A percentile compares a stretch with the other conserved stretches of the same genome.
Conservation (phyloP, 495 filamentous ascomycete species). For the Bombardia bombarda region DNA sequence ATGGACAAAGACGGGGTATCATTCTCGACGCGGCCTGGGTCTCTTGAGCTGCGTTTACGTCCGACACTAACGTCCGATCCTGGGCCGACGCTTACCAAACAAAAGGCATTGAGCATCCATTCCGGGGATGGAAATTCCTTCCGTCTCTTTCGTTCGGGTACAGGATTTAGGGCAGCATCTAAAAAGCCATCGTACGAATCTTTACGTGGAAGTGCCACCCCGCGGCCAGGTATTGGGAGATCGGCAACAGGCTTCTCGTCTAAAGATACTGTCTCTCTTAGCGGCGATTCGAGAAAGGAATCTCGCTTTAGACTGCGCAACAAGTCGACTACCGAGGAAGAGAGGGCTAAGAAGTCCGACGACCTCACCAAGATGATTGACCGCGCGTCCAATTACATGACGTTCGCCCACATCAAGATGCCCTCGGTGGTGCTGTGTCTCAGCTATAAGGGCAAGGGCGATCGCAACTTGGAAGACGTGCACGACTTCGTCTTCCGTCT, state of each 20-base stretch:
- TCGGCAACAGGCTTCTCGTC: slow-evolving; percentile 44
- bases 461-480: slow-evolving; percentile 91
- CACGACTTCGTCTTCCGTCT: slow-evolving; percentile 97
- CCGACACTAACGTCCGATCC: slow-evolving; percentile 65
- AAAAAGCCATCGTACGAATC: slow-evolving; percentile 68
- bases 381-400: slow-evolving; percentile 94
- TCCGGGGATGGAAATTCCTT: slow-evolving; percentile 43
- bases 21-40: slow-evolving; percentile 50
- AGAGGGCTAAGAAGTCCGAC: slow-evolving; percentile 56
- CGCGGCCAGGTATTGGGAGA: slow-evolving; percentile 39
- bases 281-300: slow-evolving; percentile 42
- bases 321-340: slow-evolving; percentile 23
- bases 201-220: slow-evolving; percentile 37
- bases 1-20: slow-evolving; percentile 26
- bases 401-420: slow-evolving; percentile 88
- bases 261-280: slow-evolving; percentile 29
- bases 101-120: slow-evolving; percentile 43
- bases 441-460: slow-evolving; percentile 92
- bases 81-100: slow-evolving; percentile 30
- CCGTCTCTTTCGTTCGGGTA: slow-evolving; percentile 42
- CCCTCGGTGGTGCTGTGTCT: slow-evolving; percentile 91
- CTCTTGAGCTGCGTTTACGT: slow-evolving; percentile 67
- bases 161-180: slow-evolving; percentile 28
- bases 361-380: slow-evolving; percentile 98
- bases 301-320: slow-evolving; percentile 37